Evolutionary conservation across 2,329 filamentous ascomycete genomes (phyloP), one percentile per base, ranked within the genome.

Genomic region (Colletotrichum cereale): DNA sequence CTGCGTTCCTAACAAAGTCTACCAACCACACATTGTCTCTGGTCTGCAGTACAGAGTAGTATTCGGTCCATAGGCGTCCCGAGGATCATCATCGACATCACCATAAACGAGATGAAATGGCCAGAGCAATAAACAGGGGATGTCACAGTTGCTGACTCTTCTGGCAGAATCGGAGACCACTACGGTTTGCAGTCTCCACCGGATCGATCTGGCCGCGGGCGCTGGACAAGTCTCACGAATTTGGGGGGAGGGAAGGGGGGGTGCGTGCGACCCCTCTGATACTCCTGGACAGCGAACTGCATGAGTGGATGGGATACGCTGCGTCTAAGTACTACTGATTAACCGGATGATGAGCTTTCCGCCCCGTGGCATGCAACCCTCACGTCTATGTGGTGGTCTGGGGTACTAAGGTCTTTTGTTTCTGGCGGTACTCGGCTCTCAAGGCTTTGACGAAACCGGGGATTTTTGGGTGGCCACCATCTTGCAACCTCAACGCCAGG

Each of bases 1-100:
- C 55, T 56, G 67, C 40, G 56, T 67, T 44, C 14, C 29, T 44
- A 31, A 48, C 40, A 18, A 34, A 62, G 55, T 53, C 64, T 57
- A 62, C 64, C 64, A 67, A 71, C 64, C 65, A 44, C 36, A 34
- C 36, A 29, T 26, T 24, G 38, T 21, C 24, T 16, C 26, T 29
- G 31, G 36, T 61, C 60, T n/a, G 48, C 42, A 34, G 24, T n/a
- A n/a, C n/a, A n/a, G n/a, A n/a, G n/a, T 61, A 29, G n/a, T 53
- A 44, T 44, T 65, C 66, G 69, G 69, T 65, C 50, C 53, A 70
- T 65, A 47, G 47, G 55, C 53, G 57, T 72, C 47, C 69, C 55
- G 69, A 66, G 31, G 69, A 72, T 72, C 69, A 42, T 48, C 60
- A 56, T 52, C 26, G 26, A 38, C 64, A 36, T 69, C 38, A 50